Conservation (phyloP, 176 grass and related monocot genomes). For the Pharus latifolius region DNA sequence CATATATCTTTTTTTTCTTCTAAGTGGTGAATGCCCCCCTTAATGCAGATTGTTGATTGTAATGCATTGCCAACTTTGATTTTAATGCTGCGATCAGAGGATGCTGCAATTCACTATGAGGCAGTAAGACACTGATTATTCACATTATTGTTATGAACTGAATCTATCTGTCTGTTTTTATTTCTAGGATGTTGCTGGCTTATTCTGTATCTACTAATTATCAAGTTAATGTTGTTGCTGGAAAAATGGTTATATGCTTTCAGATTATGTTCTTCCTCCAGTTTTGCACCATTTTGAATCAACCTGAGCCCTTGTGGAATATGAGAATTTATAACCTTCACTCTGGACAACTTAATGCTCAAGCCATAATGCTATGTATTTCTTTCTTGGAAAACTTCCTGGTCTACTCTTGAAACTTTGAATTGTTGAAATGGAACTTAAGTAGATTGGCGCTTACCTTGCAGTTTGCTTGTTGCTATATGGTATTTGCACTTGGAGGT, state of each 20-base stretch:
- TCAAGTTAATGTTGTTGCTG: background rate
- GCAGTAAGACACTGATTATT: constrained; percentile 54
- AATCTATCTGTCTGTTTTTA: background rate
- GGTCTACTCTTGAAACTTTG: background rate
- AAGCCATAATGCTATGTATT: background rate
- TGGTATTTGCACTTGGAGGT: background rate
- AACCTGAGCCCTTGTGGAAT: background rate
- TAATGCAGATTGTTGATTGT: constrained; percentile 88
- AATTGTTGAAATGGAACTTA: background rate
- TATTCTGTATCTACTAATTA: background rate
- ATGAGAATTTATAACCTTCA: background rate
- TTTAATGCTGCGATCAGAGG: constrained; percentile 94
- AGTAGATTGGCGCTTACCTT: background rate
- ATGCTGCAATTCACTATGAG: constrained; percentile 98
- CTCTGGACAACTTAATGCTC: background rate
- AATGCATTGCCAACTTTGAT: constrained; percentile 96
- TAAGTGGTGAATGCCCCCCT: background rate
- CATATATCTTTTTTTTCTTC: background rate
- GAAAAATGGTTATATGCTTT: background rate
- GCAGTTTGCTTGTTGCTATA: background rate
- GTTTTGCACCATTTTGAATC: constrained; percentile 2
- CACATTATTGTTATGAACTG: constrained; percentile 12
- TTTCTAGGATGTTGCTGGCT: background rate
- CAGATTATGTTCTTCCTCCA: background rate
- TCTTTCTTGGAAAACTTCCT: background rate